These are phyloP conservation scores for Litchi chinensis DNA, from an alignment of 345 rosid species.

Conservation along the genomic window DNA sequence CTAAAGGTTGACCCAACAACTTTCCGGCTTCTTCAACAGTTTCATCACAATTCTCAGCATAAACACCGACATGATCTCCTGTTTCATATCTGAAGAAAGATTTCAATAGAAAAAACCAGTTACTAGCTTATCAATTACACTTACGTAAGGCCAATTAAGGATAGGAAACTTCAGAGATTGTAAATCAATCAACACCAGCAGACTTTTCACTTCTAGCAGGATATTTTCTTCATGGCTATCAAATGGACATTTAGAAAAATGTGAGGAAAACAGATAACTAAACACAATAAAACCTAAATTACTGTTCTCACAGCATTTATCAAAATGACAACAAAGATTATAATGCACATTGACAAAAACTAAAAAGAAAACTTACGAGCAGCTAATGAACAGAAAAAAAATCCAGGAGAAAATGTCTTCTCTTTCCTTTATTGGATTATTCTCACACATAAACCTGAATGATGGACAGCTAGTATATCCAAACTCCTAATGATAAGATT, in stretches of 20 bases:
- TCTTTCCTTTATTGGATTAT: background rate
- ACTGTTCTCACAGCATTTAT: background rate
- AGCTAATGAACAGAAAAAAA: slow-evolving; percentile 1
- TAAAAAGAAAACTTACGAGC: background rate
- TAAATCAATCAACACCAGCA: background rate
- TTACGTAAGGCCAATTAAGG: background rate
- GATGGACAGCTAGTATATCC: background rate
- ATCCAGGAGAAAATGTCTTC: background rate
- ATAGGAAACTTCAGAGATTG: background rate
- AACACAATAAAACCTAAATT: background rate
- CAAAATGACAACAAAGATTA: background rate
- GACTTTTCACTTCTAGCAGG: background rate
- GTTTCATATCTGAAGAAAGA: slow-evolving; percentile 68
- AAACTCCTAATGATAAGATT: slow-evolving; percentile 16
- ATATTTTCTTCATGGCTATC: background rate
- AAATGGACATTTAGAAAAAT: background rate
- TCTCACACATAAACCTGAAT: background rate
- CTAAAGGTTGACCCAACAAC: slow-evolving; percentile 67
- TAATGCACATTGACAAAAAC: background rate
- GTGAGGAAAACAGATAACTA: background rate
- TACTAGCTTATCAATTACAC: background rate
- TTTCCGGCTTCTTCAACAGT: slow-evolving; percentile 75
- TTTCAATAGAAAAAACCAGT: background rate
- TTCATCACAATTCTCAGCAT: slow-evolving; percentile 70
- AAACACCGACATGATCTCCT: slow-evolving; percentile 76